Evolutionary conservation across 305 asterid genomes (phyloP).

Genomic region (Andrographis paniculata): DNA sequence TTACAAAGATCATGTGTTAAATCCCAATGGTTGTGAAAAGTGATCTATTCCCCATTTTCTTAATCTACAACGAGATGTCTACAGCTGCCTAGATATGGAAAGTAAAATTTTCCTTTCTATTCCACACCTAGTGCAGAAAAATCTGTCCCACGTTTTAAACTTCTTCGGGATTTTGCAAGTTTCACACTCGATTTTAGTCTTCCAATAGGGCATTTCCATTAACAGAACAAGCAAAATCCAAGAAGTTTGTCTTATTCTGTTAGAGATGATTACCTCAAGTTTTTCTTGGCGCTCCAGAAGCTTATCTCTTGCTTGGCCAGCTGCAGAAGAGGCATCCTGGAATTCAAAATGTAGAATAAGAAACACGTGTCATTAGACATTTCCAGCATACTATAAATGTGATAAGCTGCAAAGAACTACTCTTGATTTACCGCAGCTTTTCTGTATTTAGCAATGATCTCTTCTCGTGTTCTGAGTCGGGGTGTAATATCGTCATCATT

Average conservation of each 20-base stretch:
- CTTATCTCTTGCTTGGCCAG: conserved; percentile 84
- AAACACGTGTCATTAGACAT: conserved; percentile 8
- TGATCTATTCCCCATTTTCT: too few relatives aligned
- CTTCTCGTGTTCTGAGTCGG: conserved; percentile 67
- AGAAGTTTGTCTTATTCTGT: conserved; percentile 2
- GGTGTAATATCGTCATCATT: conserved; percentile 51
- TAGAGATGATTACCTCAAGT: conserved; percentile 54
- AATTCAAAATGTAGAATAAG: conserved; percentile 17
- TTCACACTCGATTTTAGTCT: not conserved
- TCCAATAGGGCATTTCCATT: conserved; percentile 2
- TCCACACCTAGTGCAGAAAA: too few relatives aligned
- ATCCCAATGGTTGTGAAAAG: too few relatives aligned
- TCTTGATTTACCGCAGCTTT: conserved; percentile 55
- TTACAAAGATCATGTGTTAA: too few relatives aligned
- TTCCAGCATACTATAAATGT: conserved; percentile 2
- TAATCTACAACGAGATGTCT: too few relatives aligned
- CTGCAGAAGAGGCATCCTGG: conserved; percentile 86
- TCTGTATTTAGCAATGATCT: conserved; percentile 77
- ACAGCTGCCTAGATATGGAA: too few relatives aligned
- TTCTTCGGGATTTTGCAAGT: not conserved
- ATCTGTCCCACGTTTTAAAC: conserved; percentile 1
- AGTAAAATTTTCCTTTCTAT: too few relatives aligned
- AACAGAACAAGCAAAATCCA: not conserved
- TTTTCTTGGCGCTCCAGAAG: conserved; percentile 89
- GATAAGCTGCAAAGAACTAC: conserved; percentile 15